These are phyloP conservation scores for Diaporthe amygdali DNA, from an alignment of 2,329 filamentous ascomycete species.

Conservation along the genomic window DNA sequence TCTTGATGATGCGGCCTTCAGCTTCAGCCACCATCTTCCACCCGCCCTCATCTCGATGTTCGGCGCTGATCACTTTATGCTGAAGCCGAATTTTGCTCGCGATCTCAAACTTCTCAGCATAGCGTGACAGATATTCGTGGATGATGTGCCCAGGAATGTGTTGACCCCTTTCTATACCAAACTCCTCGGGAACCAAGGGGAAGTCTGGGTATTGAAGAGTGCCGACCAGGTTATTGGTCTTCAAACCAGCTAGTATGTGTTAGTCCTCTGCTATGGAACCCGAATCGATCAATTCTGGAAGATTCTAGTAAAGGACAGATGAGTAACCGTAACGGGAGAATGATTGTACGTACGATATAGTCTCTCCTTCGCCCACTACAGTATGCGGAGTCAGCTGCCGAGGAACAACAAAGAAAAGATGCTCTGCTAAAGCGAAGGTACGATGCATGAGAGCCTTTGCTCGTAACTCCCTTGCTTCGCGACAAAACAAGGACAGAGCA, in stretches of 20 bases:
- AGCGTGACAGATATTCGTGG: constrained; percentile 52
- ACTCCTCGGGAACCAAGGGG: constrained; percentile 65
- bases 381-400: not conserved
- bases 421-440: not conserved
- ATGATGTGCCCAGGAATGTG: constrained; percentile 54
- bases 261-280: no score
- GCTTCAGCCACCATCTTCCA: constrained; percentile 47
- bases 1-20: constrained; percentile 26
- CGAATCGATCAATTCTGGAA: no score
- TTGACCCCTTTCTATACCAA: constrained; percentile 49
- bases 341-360: no score
- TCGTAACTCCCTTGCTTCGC: no score
- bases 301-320: no score
- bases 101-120: constrained; percentile 49
- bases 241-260: no score
- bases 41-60: constrained; percentile 45
- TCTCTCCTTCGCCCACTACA: constrained; percentile 66
- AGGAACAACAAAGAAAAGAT: not conserved
- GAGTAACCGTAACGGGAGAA: no score
- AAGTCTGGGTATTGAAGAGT: constrained; percentile 78
- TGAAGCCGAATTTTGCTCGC: constrained; percentile 44
- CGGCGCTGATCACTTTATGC: constrained; percentile 46
- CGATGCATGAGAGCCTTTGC: not conserved
- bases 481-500: no score
- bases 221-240: constrained; percentile 76